Evolutionary conservation across 2,329 filamentous ascomycete genomes (phyloP).

Genomic region (Fusarium nisikadoi): DNA sequence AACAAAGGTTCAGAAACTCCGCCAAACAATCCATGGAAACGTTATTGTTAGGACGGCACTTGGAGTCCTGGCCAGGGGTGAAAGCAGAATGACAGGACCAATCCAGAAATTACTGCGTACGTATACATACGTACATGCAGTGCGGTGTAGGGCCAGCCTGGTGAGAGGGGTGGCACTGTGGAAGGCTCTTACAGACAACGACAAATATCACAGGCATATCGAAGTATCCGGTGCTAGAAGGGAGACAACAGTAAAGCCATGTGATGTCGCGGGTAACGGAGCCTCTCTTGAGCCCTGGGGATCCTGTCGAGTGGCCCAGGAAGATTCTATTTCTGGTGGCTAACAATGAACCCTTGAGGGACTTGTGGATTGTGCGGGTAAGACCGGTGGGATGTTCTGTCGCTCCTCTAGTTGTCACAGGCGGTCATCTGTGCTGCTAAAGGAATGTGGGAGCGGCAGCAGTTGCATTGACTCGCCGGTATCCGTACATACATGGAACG

Average conservation of each 20-base stretch:
- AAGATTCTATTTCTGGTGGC: slow-evolving; percentile 34
- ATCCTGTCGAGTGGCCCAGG: slow-evolving; percentile 17
- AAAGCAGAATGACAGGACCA: slow-evolving; percentile 16
- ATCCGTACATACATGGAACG: not conserved
- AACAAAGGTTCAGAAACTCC: slow-evolving; percentile 10
- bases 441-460: not conserved
- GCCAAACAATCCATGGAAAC: slow-evolving; percentile 22
- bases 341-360: slow-evolving; percentile 4
- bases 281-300: slow-evolving; percentile 16
- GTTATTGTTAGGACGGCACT: slow-evolving; percentile 29
- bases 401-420: slow-evolving; percentile 9
- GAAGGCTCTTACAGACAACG: slow-evolving; percentile 15
- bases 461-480: not conserved
- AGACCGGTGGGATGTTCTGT: slow-evolving; percentile 9
- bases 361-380: slow-evolving; percentile 9
- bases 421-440: slow-evolving; percentile 10
- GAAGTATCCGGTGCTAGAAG: slow-evolving; percentile 16
- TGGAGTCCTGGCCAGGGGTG: slow-evolving; percentile 22
- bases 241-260: not conserved
- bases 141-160: slow-evolving; percentile 23
- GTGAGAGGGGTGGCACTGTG: not conserved
- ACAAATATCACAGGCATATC: slow-evolving; percentile 6
- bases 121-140: not conserved
- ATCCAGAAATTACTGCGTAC: slow-evolving; percentile 9
- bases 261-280: slow-evolving; percentile 10